Conservation (phyloP, 352 stramenopile genomes). For the Phytophthora tubulina region DNA sequence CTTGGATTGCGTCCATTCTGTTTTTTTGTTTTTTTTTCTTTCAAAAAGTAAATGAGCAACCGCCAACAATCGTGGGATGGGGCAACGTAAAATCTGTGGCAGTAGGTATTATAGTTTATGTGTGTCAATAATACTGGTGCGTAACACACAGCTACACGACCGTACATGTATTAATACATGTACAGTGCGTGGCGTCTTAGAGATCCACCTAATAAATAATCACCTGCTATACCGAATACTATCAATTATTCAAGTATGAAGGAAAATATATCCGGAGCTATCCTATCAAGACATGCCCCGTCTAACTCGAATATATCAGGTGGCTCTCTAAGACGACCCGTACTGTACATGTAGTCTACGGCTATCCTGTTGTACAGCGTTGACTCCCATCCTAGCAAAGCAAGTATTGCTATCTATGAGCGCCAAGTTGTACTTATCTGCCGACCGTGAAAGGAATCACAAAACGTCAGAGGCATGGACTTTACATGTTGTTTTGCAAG, state of each 20-base stretch:
- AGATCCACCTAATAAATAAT: too few species aligned
- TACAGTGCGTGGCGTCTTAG: too few species aligned
- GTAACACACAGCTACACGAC: too few species aligned
- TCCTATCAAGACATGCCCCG: too few species aligned
- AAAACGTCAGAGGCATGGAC: slow-evolving; percentile 1
- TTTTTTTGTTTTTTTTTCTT: neutral
- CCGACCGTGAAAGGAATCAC: neutral
- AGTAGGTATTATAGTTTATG: neutral
- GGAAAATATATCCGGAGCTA: too few species aligned
- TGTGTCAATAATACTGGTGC: too few species aligned
- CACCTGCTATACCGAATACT: too few species aligned
- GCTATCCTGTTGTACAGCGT: neutral
- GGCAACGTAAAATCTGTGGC: slow-evolving; percentile 11
- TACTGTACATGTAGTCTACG: neutral
- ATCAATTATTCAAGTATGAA: too few species aligned
- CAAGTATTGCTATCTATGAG: slow-evolving; percentile 21
- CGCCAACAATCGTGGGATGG: slow-evolving; percentile 11
- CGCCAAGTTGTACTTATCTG: slow-evolving; percentile 19
- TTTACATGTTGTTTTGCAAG: slow-evolving; percentile 12
- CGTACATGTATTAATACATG: too few species aligned
- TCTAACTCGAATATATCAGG: too few species aligned
- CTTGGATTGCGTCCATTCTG: slow-evolving; percentile 6
- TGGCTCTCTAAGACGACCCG: too few species aligned
- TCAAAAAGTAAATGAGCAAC: neutral
- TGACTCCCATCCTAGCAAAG: slow-evolving; percentile 22